phyloP scores from a whole-genome alignment of 768 basidiomycete species.

The Tylopilus cervinicoccineus region DNA sequence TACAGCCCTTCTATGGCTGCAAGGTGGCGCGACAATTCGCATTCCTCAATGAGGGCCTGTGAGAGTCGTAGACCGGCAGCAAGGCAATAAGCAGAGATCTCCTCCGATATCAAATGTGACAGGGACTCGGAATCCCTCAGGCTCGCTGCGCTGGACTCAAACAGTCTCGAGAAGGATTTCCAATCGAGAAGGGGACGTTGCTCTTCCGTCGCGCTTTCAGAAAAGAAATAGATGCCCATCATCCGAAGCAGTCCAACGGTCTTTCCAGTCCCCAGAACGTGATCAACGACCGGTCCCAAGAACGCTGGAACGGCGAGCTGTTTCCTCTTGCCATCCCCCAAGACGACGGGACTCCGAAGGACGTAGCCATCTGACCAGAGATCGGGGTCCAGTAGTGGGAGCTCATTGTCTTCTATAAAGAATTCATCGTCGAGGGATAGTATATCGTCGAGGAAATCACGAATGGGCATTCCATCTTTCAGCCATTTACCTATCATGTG shows the following conservation, averaged over 20 bases:
- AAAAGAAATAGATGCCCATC: conserved; percentile 33
- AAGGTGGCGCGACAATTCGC: conserved; percentile 60
- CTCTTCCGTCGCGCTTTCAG: conserved; percentile 19
- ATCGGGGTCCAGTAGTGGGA: conserved; percentile 63
- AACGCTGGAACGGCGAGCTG: conserved; percentile 50
- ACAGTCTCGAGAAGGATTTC: conserved; percentile 41
- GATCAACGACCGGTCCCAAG: conserved; percentile 54
- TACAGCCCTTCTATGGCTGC: conserved; percentile 63
- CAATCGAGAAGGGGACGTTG: conserved; percentile 31
- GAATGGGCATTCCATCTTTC: conserved; percentile 63
- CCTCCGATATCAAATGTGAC: conserved; percentile 59
- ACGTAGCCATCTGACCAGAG: conserved; percentile 77
- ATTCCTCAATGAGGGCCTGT: conserved; percentile 61
- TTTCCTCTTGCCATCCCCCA: conserved; percentile 24
- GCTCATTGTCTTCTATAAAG: conserved; percentile 71
- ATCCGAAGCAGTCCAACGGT: conserved; percentile 70
- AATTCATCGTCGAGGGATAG: conserved; percentile 63
- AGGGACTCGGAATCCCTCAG: conserved; percentile 61
- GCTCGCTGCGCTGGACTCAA: conserved; percentile 27
- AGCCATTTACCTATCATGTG: conserved; percentile 69
- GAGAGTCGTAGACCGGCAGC: conserved; percentile 49
- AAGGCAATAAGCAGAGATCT: conserved; percentile 53
- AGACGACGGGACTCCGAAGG: conserved; percentile 40
- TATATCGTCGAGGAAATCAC: conserved; percentile 18
- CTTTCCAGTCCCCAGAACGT: conserved; percentile 68